A percentile compares a stretch with the other conserved stretches of the same genome.
phyloP scores from a whole-genome alignment of 176 grass and related monocot species.

The Bromus sterilis region DNA sequence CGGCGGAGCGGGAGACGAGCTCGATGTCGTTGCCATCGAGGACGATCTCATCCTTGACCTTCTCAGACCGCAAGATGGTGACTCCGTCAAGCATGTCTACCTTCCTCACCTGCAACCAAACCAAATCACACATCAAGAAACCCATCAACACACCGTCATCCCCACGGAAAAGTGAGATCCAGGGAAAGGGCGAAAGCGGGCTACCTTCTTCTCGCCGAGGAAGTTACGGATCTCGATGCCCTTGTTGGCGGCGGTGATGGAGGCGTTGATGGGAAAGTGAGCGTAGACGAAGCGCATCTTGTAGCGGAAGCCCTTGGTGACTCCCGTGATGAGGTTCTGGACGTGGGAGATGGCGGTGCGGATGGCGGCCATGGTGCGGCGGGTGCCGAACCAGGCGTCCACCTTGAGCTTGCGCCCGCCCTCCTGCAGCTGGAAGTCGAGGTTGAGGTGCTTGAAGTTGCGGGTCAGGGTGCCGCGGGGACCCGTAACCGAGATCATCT shows the following conservation, averaged over 20 bases:
- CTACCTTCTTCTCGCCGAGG: slow-evolving; percentile 87
- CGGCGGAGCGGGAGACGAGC: slow-evolving; percentile 73
- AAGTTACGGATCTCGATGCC: slow-evolving; percentile 94
- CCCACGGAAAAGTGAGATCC: too few relatives aligned
- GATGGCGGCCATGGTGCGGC: slow-evolving; percentile 86
- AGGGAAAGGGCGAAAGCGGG: too few relatives aligned
- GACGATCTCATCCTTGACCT: slow-evolving; percentile 93
- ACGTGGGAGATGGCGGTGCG: slow-evolving; percentile 93
- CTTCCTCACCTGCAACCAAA: slow-evolving; percentile 52
- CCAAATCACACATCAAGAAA: neutral
- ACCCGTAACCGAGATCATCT: slow-evolving; percentile 69
- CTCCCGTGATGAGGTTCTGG: slow-evolving; percentile 82
- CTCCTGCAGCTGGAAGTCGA: slow-evolving; percentile 84
- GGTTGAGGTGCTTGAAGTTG: slow-evolving; percentile 97
- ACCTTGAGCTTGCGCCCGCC: slow-evolving; percentile 75
- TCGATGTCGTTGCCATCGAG: slow-evolving; percentile 89
- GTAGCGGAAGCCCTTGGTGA: slow-evolving; percentile 83
- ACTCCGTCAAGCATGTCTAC: slow-evolving; percentile 88
- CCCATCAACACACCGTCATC: neutral
- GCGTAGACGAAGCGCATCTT: slow-evolving; percentile 92
- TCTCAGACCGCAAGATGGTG: slow-evolving; percentile 66
- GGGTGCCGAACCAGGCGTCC: slow-evolving; percentile 91
- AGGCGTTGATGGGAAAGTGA: slow-evolving; percentile 93
- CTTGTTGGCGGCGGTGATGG: slow-evolving; percentile 56
- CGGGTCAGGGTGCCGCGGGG: slow-evolving; percentile 73